Conservation (phyloP, 768 basidiomycete genomes). For the Lyophyllum decastes region DNA sequence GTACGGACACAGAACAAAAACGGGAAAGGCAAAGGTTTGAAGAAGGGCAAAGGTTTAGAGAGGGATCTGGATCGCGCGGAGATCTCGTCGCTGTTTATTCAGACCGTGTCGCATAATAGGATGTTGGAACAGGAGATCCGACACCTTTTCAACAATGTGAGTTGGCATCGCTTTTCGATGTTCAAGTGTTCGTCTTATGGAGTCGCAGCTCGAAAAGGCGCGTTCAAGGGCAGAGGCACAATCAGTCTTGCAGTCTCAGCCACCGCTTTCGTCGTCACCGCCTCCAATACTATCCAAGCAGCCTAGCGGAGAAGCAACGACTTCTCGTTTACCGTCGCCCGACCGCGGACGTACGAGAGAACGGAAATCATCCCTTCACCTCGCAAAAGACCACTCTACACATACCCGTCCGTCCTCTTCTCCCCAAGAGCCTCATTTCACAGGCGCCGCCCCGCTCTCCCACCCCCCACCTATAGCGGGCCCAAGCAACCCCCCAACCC, state of each 20-base stretch:
- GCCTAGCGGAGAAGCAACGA: not conserved
- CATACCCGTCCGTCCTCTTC: not conserved
- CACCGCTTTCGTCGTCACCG: not conserved
- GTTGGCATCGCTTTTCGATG: not conserved
- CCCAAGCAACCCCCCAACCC: not conserved
- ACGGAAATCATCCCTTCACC: not conserved
- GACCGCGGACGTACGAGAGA: not conserved
- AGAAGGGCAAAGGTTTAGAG: not conserved
- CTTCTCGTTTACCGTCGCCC: not conserved
- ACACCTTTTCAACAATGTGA: constrained; percentile 27
- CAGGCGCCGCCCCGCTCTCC: not conserved
- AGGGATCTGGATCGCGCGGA: constrained; percentile 22
- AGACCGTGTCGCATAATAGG: constrained; percentile 31
- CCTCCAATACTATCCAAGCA: not conserved
- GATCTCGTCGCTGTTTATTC: constrained; percentile 32
- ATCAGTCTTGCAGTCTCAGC: not conserved
- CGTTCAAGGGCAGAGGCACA: not conserved
- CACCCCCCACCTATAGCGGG: not conserved
- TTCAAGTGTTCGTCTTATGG: too few species aligned
- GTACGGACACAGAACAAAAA: not conserved
- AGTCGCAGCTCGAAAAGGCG: constrained; percentile 6
- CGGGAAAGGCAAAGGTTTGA: not conserved
- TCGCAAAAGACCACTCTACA: not conserved
- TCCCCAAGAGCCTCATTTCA: not conserved
- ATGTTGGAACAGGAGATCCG: constrained; percentile 40